Conservation (phyloP, 495 filamentous ascomycete species). For the Xylaria palmicola region DNA sequence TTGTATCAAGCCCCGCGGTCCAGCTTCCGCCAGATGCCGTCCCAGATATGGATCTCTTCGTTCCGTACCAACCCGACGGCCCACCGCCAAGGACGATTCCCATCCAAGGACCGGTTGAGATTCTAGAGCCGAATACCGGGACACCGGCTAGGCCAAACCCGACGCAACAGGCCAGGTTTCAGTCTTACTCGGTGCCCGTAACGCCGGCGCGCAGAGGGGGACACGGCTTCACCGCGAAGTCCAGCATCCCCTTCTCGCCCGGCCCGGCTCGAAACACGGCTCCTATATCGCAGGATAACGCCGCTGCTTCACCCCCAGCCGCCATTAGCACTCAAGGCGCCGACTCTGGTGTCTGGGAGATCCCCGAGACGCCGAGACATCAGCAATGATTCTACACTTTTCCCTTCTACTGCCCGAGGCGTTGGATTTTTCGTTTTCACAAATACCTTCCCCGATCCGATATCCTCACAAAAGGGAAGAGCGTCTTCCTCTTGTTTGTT, state of each 20-base stretch:
- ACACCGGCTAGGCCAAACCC: conserved; percentile 3
- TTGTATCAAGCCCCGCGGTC: conserved; percentile 20
- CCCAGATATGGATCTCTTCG: conserved; percentile 22
- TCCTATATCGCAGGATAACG: conserved; percentile 11
- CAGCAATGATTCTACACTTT: neutral
- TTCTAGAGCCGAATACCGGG: conserved; percentile 35
- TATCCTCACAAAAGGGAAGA: too few relatives aligned
- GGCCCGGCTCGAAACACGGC: conserved; percentile 12
- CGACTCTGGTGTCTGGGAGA: conserved; percentile 23
- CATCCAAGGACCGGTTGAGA: conserved; percentile 32
- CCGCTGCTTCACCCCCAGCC: conserved; percentile 9
- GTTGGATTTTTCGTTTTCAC: too few relatives aligned
- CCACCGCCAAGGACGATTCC: conserved; percentile 22
- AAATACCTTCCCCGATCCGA: too few relatives aligned
- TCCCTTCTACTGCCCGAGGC: neutral
- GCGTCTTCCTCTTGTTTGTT: neutral
- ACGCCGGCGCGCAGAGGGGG: conserved; percentile 27
- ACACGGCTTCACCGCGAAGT: conserved; percentile 34
- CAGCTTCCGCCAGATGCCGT: conserved; percentile 1
- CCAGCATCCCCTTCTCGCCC: conserved; percentile 36
- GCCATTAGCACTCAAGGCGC: conserved; percentile 13
- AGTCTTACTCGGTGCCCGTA: conserved; percentile 21
- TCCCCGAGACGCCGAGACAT: conserved; percentile 31
- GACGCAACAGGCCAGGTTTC: neutral
- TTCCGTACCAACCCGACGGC: conserved; percentile 42